phyloP scores from a whole-genome alignment of 805 yeast species.

The Candida chilensis region DNA sequence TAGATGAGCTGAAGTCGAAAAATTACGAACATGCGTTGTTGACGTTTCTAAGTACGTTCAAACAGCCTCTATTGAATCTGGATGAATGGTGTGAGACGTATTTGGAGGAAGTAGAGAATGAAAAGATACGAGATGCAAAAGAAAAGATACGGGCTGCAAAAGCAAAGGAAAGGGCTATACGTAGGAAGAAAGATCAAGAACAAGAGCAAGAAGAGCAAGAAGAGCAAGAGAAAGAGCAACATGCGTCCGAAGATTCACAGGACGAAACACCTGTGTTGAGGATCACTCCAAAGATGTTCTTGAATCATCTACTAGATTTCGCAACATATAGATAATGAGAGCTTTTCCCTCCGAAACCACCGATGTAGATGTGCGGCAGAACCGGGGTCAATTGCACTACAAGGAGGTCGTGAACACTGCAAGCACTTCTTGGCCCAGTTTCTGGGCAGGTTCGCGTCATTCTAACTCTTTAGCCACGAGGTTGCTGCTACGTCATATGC shows the following conservation, averaged over 20 bases:
- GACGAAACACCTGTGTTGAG: background rate
- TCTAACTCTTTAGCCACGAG: no score
- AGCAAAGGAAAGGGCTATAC: background rate
- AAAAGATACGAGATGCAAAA: background rate
- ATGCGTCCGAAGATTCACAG: background rate
- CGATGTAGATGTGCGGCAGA: no score
- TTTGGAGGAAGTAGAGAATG: background rate
- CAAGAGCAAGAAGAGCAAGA: background rate
- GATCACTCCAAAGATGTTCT: conserved; percentile 6
- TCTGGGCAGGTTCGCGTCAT: no score
- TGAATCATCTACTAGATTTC: conserved; percentile 3
- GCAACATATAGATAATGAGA: conserved; percentile 1
- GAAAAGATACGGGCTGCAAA: background rate
- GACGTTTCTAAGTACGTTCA: background rate
- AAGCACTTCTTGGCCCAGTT: no score
- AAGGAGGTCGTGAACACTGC: no score
- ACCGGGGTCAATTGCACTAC: no score
- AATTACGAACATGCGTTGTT: background rate
- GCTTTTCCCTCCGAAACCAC: no score
- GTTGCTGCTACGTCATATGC: no score
- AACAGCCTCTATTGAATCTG: background rate
- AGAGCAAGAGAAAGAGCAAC: background rate
- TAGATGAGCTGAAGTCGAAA: conserved; percentile 1
- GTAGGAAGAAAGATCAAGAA: background rate
- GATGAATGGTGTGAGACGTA: background rate